Conservation (phyloP, 768 basidiomycete species). For the Russula emetica region DNA sequence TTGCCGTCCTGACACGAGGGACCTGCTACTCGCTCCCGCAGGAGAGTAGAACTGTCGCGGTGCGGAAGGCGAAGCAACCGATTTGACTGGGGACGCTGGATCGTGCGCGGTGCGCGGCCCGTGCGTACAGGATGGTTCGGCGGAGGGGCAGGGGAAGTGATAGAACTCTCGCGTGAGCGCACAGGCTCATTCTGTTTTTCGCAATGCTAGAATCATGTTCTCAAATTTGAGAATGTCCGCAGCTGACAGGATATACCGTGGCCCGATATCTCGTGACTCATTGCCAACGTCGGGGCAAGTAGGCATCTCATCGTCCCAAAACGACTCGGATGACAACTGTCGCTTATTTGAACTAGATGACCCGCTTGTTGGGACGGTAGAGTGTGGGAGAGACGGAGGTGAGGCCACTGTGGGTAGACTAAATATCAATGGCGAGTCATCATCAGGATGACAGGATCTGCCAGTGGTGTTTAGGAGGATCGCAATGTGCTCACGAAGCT, state of each 20-base stretch:
- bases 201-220: constrained; percentile 42
- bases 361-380: neutral
- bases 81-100: neutral
- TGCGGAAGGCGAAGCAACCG: constrained; percentile 1
- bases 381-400: no score
- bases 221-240: constrained; percentile 61
- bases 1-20: no score
- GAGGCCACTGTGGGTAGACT: constrained; percentile 36
- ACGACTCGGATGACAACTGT: constrained; percentile 35
- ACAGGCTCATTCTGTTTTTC: constrained; percentile 16
- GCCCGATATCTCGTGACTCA: constrained; percentile 44
- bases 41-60: constrained; percentile 9
- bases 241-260: constrained; percentile 64
- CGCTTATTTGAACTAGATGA: neutral
- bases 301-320: constrained; percentile 49
- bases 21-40: no score
- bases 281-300: constrained; percentile 38
- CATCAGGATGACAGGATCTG: no score
- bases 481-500: constrained; percentile 79
- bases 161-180: constrained; percentile 16
- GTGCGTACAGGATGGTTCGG: constrained; percentile 3
- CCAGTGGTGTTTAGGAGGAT: constrained; percentile 43
- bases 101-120: neutral
- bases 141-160: constrained; percentile 17
- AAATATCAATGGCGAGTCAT: constrained; percentile 55